Evolutionary conservation across 257 asterid genomes (phyloP).

Genomic region (Rubia yunnanensis): DNA sequence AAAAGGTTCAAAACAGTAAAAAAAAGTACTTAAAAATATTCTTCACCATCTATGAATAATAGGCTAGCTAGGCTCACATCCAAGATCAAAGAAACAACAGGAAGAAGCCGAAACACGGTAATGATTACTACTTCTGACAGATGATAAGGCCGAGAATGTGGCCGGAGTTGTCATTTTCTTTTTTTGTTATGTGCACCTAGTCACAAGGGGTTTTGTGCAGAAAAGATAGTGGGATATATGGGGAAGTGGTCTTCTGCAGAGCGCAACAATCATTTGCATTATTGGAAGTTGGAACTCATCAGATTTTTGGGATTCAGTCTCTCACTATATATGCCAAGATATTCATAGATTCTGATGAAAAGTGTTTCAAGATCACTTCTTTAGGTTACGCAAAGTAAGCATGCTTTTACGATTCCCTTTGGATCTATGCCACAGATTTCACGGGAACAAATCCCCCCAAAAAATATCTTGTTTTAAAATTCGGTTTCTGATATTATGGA

Average conservation of each 20-base stretch:
- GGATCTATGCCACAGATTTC: not conserved
- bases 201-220: constrained; percentile 11
- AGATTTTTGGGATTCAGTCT: constrained; percentile 3
- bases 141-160: not conserved
- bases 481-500: not conserved
- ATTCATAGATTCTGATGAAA: constrained; percentile 18
- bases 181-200: not conserved
- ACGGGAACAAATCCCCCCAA: no score
- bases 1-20: not conserved
- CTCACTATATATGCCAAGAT: constrained; percentile 12
- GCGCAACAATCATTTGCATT: constrained; percentile 6
- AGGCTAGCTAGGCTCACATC: constrained; percentile 1
- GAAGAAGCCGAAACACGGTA: not conserved
- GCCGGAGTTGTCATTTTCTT: not conserved
- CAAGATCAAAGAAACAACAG: constrained; percentile 8
- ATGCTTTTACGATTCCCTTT: not conserved
- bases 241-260: constrained; percentile 5
- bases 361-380: constrained; percentile 17
- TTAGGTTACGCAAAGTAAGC: constrained; percentile 10
- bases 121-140: not conserved
- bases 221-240: not conserved
- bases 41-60: no score
- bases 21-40: no score
- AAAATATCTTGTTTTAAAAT: no score
- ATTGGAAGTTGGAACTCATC: constrained; percentile 15